Evolutionary conservation across 495 filamentous ascomycete species (phyloP), one percentile per base, ranked within the genome.

Genomic region (Lophiostoma macrostomum): DNA sequence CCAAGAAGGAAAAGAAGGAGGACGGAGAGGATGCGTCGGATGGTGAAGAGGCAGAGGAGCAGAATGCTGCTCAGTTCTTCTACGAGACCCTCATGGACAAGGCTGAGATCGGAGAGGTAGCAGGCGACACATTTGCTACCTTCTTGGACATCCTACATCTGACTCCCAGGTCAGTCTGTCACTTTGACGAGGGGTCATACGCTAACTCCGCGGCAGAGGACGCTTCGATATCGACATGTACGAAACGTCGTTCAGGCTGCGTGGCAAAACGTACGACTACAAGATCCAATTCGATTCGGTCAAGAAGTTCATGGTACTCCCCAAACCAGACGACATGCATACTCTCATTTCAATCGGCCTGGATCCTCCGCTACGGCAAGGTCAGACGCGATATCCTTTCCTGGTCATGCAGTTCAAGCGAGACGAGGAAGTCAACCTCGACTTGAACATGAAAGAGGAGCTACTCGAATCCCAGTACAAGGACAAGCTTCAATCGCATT

Each of bases 211-310:
- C 5, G 50, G 35, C 67, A 95, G 93, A 86, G 94, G 94, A 67
- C 93, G 94, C 42, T 99, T 97, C 78, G 94, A 96, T 70, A 95
- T 97, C 76, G 94, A 97, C 68, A 96, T 99, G 88, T 99, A 97
- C 79, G 94, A 97, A 67, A 82, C 83, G 1, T 97, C 94, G 4
- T 97, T 99, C 80, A 86, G 94, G 50, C 81, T 99, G 50, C 91
- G 94, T 41, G 94, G 94, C 42, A 97, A 97, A 72, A 99, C 94
- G 25, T 99, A 99, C 77, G 94, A 97, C 76, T 99, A 99, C 81
- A 99, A 99, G 78, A 96, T 99, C 56, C 89, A 95, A 72, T 99
- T 95, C 67, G 87, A 96, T 28, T 78, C 82, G 28, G 88, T 96
- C 74, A 99, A 99, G 75, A 97, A 97, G 71, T 97, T 97, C 70